Percentiles rank a stretch among this genome's conserved stretches.
Evolutionary conservation across 148 eudicot species (phyloP).

Genomic region (Nepenthes mirabilis): DNA sequence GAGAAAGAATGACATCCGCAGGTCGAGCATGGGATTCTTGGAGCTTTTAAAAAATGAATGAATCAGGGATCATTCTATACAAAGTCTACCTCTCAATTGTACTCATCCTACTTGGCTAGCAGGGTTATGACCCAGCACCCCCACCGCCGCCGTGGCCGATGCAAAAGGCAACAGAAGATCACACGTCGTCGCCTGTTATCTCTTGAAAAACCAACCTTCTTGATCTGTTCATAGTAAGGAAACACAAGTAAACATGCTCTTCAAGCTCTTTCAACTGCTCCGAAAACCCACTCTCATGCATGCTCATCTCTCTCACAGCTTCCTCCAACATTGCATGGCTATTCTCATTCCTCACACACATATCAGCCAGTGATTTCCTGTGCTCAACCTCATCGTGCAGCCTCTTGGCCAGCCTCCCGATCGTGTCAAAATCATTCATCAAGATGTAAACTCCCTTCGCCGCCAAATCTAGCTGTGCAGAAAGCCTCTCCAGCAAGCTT

Average conservation of each 20-base stretch:
- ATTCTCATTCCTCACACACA: slow-evolving; percentile 41
- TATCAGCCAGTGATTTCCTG: slow-evolving; percentile 25
- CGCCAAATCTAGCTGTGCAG: slow-evolving; percentile 43
- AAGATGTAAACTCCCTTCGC: slow-evolving; percentile 49
- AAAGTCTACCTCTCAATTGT: too few relatives aligned
- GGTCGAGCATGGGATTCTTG: too few relatives aligned
- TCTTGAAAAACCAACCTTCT: slow-evolving; percentile 34
- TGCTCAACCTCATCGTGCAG: slow-evolving; percentile 52
- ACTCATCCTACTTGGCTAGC: too few relatives aligned
- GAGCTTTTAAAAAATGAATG: too few relatives aligned
- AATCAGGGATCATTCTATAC: too few relatives aligned
- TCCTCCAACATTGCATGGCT: slow-evolving; percentile 40
- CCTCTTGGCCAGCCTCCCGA: slow-evolving; percentile 49
- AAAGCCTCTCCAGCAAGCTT: slow-evolving; percentile 14
- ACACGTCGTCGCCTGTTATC: neutral
- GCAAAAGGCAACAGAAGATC: too few relatives aligned
- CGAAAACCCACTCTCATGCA: slow-evolving; percentile 26
- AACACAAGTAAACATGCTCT: slow-evolving; percentile 55
- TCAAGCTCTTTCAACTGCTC: slow-evolving; percentile 69
- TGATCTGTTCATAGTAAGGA: slow-evolving; percentile 59
- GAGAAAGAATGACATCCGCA: too few relatives aligned
- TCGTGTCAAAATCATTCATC: slow-evolving; percentile 57
- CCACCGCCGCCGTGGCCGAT: too few relatives aligned
- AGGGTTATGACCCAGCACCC: too few relatives aligned
- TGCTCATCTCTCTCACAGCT: slow-evolving; percentile 33